A percentile compares a stretch with the other conserved stretches of the same genome.
phyloP scores from a whole-genome alignment of 352 stramenopile genomes.

The Pythium coloratum region DNA sequence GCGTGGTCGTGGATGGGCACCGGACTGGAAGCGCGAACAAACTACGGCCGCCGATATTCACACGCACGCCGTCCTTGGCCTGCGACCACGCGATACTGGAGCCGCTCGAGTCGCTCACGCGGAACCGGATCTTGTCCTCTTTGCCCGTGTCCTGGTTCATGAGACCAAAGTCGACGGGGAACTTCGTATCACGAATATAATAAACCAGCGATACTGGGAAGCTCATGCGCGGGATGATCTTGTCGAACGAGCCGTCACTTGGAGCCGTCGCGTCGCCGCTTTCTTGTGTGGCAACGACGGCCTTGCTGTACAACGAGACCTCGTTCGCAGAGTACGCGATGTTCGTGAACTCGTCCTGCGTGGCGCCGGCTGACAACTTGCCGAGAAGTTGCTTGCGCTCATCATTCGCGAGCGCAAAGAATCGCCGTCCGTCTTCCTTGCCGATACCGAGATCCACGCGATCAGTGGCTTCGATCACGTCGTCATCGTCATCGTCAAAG shows the following conservation, averaged over 20 bases:
- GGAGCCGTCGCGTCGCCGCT: neutral
- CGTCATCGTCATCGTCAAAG: slow-evolving; percentile 40
- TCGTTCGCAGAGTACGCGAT: slow-evolving; percentile 52
- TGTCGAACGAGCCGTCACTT: slow-evolving; percentile 6
- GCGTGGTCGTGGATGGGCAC: neutral
- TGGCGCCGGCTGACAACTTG: slow-evolving; percentile 37
- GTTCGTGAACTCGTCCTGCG: slow-evolving; percentile 51
- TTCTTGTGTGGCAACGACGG: neutral
- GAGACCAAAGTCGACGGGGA: slow-evolving; percentile 69
- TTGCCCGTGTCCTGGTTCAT: slow-evolving; percentile 27
- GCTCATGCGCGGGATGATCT: slow-evolving; percentile 46
- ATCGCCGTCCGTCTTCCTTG: slow-evolving; percentile 39
- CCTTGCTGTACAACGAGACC: slow-evolving; percentile 57
- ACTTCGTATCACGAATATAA: slow-evolving; percentile 73
- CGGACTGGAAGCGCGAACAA: slow-evolving; percentile 69
- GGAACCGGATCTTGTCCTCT: slow-evolving; percentile 50
- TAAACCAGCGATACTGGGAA: slow-evolving; percentile 75
- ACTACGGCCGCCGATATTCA: slow-evolving; percentile 58
- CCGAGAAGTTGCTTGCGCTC: slow-evolving; percentile 53
- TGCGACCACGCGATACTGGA: slow-evolving; percentile 55
- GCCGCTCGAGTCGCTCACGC: slow-evolving; percentile 45
- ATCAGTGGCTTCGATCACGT: slow-evolving; percentile 43
- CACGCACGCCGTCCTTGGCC: slow-evolving; percentile 58
- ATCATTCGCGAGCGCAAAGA: slow-evolving; percentile 43
- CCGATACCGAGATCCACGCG: slow-evolving; percentile 57